Conservation (phyloP, 306 rosid genomes). For the Pyrus bretschneideri region DNA sequence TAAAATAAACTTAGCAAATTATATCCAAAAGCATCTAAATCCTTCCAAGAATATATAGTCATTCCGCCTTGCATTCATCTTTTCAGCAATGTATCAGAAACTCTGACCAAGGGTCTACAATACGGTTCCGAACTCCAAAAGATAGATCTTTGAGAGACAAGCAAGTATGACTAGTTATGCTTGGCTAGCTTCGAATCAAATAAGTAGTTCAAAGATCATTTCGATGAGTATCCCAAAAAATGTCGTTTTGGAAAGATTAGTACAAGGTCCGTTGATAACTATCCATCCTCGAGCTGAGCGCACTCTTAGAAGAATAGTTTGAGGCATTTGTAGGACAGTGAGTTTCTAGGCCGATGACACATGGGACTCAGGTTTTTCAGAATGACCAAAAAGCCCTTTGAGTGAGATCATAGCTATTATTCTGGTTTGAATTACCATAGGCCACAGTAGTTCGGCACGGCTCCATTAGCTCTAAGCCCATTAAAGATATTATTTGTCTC, state of each 20-base stretch:
- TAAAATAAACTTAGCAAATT: too few species aligned
- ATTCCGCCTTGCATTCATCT: neutral
- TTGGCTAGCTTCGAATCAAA: neutral
- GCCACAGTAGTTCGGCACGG: too few species aligned
- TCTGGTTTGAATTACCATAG: too few species aligned
- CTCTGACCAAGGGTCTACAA: neutral
- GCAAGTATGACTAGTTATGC: neutral
- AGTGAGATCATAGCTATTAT: too few species aligned
- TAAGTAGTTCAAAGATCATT: neutral
- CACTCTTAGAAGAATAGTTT: neutral
- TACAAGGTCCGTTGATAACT: neutral
- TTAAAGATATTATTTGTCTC: neutral
- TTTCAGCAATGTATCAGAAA: too few species aligned
- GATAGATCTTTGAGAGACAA: neutral
- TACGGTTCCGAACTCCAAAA: too few species aligned
- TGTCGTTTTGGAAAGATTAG: neutral
- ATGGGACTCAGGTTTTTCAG: neutral
- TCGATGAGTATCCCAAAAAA: neutral
- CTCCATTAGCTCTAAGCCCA: neutral
- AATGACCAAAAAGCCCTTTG: too few species aligned
- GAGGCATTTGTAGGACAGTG: neutral
- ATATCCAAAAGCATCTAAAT: neutral
- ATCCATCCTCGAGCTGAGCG: neutral
- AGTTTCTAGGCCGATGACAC: neutral
- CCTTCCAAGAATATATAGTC: neutral